Evolutionary conservation across 2,329 filamentous ascomycete genomes (phyloP), one percentile per base, ranked within the genome.

Genomic region (Raffaelea deltoideospora): DNA sequence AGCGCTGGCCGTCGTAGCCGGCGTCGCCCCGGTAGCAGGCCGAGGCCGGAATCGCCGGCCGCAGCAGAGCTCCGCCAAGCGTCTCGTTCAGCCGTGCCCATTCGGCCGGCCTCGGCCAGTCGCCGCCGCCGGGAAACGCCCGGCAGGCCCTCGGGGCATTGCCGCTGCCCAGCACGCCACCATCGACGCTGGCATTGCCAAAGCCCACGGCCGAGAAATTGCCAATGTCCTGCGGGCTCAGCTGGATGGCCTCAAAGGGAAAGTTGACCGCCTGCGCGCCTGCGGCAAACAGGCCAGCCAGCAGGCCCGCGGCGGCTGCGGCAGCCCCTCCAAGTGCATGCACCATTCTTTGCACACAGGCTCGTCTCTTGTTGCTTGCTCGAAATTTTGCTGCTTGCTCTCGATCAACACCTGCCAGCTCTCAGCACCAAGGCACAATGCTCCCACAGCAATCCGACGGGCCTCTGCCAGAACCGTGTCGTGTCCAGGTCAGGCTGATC

Each of bases 1-100:
- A 59, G 21, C 43, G 42, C 13, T 39, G 44, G 11, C 39, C 43
- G 37, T 56, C 43, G 32, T 51, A 43, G 21, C 38, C 39, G 1
- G 48, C 46, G 0, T 48, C 49, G 8, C 46, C 40, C 23, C 54
- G 57, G 43, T 55, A 58, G 8, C 45, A 50, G 1, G 53, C 48
- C 3, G 45, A 52, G 1, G 50, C 43, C 4, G 56, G 55, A 3
- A 46, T 37, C 15, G n/a, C n/a, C n/a, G 54, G 54, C 30, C 48
- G 48, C 30, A 58, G 48, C 14, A 59, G 48, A 14, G 44, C 46
- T 19, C 53, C 54, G 34, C 43, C 46, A 2, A 55, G 41, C 10
- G 54, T 48, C 21, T 39, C 31, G 41, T 56, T 52, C 22, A 57
- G 46, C 11, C 22, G 41, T 7, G 42, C 34, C 55, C 55, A 58